A percentile compares a stretch with the other conserved stretches of the same genome.
These are phyloP conservation scores for Marasmius sp. DNA, from an alignment of 1,284 basidiomycete genomes.

Conservation along the genomic window DNA sequence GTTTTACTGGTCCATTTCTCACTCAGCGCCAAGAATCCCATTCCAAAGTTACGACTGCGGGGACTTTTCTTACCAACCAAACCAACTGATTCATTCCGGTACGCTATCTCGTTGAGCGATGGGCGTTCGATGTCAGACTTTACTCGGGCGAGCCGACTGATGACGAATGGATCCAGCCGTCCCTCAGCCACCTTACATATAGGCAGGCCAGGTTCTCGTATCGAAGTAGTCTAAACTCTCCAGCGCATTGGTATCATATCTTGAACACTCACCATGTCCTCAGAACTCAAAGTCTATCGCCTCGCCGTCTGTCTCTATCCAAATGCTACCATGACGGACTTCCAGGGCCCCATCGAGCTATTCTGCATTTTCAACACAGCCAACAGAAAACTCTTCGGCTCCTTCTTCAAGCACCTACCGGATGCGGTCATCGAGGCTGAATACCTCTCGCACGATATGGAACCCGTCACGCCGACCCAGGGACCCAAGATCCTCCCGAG, in stretches of 20 bases:
- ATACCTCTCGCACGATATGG: slow-evolving; percentile 20
- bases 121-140: too few relatives aligned
- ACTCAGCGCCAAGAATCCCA: too few relatives aligned
- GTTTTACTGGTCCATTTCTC: too few relatives aligned
- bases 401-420: slow-evolving; percentile 9
- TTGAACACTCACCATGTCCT: not conserved
- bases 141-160: too few relatives aligned
- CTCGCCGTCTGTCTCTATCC: slow-evolving; percentile 31
- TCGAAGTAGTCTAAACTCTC: too few relatives aligned
- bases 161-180: too few relatives aligned
- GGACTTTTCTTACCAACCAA: too few relatives aligned
- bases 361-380: slow-evolving; percentile 26
- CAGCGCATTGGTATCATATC: not conserved
- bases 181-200: too few relatives aligned
- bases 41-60: too few relatives aligned
- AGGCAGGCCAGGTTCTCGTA: too few relatives aligned
- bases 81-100: too few relatives aligned
- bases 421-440: slow-evolving; percentile 16
- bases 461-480: slow-evolving; percentile 14
- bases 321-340: slow-evolving; percentile 27
- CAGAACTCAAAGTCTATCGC: slow-evolving; percentile 6
- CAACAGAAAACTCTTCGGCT: slow-evolving; percentile 6
- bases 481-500: slow-evolving; percentile 21
- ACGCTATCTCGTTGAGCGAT: too few relatives aligned
- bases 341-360: slow-evolving; percentile 31